Conservation (phyloP, 2,329 filamentous ascomycete species). For the Aspergillus tubingensis region DNA sequence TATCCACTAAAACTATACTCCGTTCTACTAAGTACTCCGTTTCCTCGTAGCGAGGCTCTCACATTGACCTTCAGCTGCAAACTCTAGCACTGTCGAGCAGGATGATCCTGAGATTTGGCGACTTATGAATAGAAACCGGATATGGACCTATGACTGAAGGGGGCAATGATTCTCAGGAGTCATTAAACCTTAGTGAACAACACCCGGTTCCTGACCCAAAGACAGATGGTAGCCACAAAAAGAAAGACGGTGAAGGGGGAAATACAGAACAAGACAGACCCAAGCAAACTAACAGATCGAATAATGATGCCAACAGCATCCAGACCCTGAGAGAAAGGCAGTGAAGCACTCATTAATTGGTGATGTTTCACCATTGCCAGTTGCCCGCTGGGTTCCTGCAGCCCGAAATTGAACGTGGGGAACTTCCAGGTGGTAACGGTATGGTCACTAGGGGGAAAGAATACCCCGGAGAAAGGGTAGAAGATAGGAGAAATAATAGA, state of each 20-base stretch:
- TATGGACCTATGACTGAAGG: background rate
- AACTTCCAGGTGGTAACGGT: too few relatives aligned
- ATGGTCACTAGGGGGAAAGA: too few relatives aligned
- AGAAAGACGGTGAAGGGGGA: too few relatives aligned
- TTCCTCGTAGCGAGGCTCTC: too few relatives aligned
- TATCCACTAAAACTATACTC: background rate
- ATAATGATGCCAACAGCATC: background rate
- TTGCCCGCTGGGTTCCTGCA: background rate
- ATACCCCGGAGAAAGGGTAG: too few relatives aligned
- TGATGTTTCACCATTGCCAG: background rate
- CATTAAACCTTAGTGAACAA: background rate
- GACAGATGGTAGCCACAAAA: too few relatives aligned
- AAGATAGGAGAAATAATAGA: too few relatives aligned
- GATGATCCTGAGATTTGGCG: background rate
- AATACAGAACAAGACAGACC: too few relatives aligned
- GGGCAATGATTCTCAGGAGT: conserved; percentile 10
- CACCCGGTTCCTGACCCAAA: too few relatives aligned
- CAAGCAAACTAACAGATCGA: too few relatives aligned
- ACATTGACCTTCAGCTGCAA: too few relatives aligned
- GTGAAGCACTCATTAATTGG: background rate
- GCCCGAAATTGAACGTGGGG: background rate
- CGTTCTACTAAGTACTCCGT: background rate
- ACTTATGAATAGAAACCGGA: background rate
- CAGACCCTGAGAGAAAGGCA: background rate
- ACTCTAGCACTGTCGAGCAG: background rate